Evolutionary conservation across 768 basidiomycete genomes (phyloP), one percentile per base, ranked within the genome.

Genomic region (Rubroboletus pulcherrimus): DNA sequence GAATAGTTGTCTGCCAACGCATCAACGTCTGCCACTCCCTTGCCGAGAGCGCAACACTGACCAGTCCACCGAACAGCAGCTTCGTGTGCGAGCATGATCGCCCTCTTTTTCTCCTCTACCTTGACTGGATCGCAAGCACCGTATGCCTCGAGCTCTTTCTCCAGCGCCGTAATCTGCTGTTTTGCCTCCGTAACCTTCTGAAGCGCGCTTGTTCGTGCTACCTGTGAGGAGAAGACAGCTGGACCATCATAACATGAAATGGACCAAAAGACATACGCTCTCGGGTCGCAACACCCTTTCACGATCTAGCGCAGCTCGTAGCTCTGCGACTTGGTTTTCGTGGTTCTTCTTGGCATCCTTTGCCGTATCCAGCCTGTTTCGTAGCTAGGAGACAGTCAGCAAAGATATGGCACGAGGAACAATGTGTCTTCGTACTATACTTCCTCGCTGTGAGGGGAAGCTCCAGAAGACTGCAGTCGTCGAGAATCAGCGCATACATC

Each of bases 61-160:
- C 94, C 94, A 35, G 94, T 98, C 90, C 93, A 94, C 14, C 91
- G 84, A 24, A 86, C 67, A 12, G 87, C 82, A 12, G 91, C 93
- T 66, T 96, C 92, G 58, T 87, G 90, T 4, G 89, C 91, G 14
- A 94, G 76, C 49, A 81, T 78, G 10, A 84, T 78, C 0, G 87
- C 91, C 45, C 88, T 74, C 48, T 79, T 83, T 67, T 85, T 88
- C 67, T 87, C 84, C 65, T 93, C 88, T 21, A 93, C 78, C 70
- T 85, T 88, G 43, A 76, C 80, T 0, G 93, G 93, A 71, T 97
- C 91, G 52, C 89, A 93, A 17, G 88, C 85, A 41, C 89, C 89
- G 65, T 93, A 94, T 34, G 82, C 81, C 38, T 75, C 76, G 3
- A 94, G 80, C 66, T 97, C 94, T 3, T 74, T 71, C 61, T 88